A percentile compares a stretch with the other conserved stretches of the same genome.
phyloP scores from a whole-genome alignment of 2,329 filamentous ascomycete species.

The Didymosphaeria variabile region DNA sequence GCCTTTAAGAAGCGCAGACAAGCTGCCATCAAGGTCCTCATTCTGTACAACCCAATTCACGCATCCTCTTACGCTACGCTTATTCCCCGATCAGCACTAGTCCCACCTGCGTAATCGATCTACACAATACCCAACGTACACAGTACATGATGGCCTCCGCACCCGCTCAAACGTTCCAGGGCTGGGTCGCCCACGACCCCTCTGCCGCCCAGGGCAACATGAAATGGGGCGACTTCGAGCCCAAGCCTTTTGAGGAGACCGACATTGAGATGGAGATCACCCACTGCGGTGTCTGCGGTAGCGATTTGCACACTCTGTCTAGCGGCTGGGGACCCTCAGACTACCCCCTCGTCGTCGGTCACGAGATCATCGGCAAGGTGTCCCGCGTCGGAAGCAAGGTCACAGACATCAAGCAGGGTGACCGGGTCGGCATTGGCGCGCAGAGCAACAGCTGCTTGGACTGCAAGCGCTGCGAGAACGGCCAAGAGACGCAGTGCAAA shows the following conservation, averaged over 20 bases:
- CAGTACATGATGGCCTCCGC: conserved; percentile 10
- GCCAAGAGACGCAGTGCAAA: conserved; percentile 60
- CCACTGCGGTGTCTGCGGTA: conserved; percentile 53
- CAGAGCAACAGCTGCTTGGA: conserved; percentile 59
- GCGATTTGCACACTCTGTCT: conserved; percentile 47
- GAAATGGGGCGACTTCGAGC: conserved; percentile 59
- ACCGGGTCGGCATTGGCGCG: conserved; percentile 64
- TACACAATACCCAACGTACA: not conserved
- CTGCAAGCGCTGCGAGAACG: conserved; percentile 58
- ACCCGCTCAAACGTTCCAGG: conserved; percentile 54
- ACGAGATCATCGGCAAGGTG: conserved; percentile 53
- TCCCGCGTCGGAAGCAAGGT: conserved; percentile 52
- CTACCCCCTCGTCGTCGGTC: conserved; percentile 58
- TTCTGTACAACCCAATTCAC: not conserved
- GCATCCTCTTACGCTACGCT: conserved; percentile 8
- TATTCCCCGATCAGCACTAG: conserved; percentile 6
- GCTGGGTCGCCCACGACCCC: conserved; percentile 64
- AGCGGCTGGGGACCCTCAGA: conserved; percentile 58
- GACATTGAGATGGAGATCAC: conserved; percentile 60
- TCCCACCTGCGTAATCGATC: not conserved
- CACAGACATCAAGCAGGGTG: conserved; percentile 66
- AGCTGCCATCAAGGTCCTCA: conserved; percentile 1
- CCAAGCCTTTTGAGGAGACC: conserved; percentile 68
- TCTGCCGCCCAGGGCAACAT: conserved; percentile 63
- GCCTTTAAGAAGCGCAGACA: not conserved